Conservation (phyloP, 1,284 basidiomycete genomes). For the Trichosporon asahii region DNA sequence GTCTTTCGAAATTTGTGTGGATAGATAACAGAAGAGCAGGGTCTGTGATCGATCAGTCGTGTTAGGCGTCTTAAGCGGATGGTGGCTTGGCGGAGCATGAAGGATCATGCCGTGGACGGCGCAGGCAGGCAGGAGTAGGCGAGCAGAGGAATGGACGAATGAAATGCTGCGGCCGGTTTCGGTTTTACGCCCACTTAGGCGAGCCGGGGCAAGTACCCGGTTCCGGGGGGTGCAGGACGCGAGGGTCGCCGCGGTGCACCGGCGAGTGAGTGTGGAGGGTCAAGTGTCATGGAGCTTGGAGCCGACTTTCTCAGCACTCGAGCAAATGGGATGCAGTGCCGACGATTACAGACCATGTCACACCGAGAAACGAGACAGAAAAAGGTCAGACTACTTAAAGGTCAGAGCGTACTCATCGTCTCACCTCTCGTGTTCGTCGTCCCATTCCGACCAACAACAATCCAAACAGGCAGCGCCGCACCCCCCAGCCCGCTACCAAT, state of each 20-base stretch:
- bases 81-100: not conserved
- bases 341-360: not conserved
- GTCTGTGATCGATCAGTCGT: not conserved
- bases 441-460: not conserved
- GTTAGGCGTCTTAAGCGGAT: not conserved
- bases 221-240: not conserved
- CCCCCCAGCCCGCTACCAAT: not conserved
- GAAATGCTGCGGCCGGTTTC: not conserved
- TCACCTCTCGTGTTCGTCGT: not conserved
- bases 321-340: conserved; percentile 9
- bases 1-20: too few species aligned
- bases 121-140: not conserved
- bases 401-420: conserved; percentile 4
- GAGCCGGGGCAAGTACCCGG: conserved; percentile 10
- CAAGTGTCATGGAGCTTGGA: not conserved
- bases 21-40: not conserved
- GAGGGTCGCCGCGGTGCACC: not conserved
- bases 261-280: not conserved
- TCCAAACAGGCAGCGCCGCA: not conserved
- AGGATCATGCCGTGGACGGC: not conserved
- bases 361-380: not conserved
- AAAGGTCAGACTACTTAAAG: not conserved
- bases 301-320: not conserved
- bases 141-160: not conserved
- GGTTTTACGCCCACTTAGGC: conserved; percentile 1